Conservation (phyloP, 1,284 basidiomycete genomes). For the Rhodofomes roseus region DNA sequence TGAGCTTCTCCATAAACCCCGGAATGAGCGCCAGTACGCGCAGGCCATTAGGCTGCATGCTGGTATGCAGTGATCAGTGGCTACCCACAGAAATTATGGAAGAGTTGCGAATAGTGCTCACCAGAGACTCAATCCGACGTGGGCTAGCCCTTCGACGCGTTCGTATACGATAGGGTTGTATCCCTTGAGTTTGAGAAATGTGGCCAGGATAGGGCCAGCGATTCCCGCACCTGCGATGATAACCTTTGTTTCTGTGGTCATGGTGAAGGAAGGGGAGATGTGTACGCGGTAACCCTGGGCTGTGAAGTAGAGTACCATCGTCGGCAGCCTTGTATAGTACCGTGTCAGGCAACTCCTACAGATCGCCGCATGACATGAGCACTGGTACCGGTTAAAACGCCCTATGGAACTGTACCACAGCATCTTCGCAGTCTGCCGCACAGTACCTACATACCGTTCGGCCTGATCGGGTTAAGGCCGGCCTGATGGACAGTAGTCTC, state of each 20-base stretch:
- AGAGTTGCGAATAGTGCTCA: conserved; percentile 14
- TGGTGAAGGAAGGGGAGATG: neutral
- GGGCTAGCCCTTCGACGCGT: conserved; percentile 24
- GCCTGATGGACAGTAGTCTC: too few relatives aligned
- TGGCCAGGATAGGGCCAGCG: conserved; percentile 41
- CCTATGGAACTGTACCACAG: too few relatives aligned
- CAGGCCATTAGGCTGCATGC: conserved; percentile 40
- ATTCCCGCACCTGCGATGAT: conserved; percentile 44
- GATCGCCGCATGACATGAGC: too few relatives aligned
- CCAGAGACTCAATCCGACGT: conserved; percentile 36
- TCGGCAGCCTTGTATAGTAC: neutral
- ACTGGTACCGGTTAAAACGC: too few relatives aligned
- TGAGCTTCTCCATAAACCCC: conserved; percentile 32
- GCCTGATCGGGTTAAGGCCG: too few relatives aligned
- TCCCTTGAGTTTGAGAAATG: conserved; percentile 39
- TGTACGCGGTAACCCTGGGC: neutral
- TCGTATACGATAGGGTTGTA: conserved; percentile 42
- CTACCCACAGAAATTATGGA: too few relatives aligned
- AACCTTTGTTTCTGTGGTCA: conserved; percentile 24
- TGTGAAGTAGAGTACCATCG: neutral
- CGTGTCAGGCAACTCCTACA: too few relatives aligned
- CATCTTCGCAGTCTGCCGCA: too few relatives aligned
- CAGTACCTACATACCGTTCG: too few relatives aligned
- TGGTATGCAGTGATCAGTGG: conserved; percentile 12
- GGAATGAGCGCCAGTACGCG: conserved; percentile 36